These are phyloP conservation scores for Kazachstania bromeliacearum DNA, from an alignment of 805 yeast species.

Conservation along the genomic window DNA sequence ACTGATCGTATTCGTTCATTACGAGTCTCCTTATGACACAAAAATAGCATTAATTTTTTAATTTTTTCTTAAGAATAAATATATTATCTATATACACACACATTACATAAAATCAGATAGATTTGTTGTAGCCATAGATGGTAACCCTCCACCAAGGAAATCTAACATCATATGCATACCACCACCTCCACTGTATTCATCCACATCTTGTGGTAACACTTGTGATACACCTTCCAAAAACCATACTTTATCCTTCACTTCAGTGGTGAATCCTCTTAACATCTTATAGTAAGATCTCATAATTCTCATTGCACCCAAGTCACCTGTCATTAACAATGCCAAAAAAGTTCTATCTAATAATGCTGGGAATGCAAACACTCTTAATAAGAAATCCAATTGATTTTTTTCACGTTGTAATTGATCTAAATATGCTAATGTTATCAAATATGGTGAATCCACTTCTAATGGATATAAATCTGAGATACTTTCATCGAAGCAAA, in stretches of 20 bases:
- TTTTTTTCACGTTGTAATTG: slow-evolving; percentile 73
- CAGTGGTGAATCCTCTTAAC: slow-evolving; percentile 70
- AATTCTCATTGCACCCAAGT: slow-evolving; percentile 78
- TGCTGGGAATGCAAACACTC: slow-evolving; percentile 93
- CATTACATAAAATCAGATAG: slow-evolving; percentile 25
- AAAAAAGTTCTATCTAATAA: slow-evolving; percentile 73
- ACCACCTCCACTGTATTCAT: slow-evolving; percentile 85
- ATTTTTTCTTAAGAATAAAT: too few relatives aligned
- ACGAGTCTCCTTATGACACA: too few relatives aligned
- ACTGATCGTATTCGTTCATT: too few relatives aligned
- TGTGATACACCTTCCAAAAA: slow-evolving; percentile 85
- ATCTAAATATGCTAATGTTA: slow-evolving; percentile 77
- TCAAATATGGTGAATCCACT: slow-evolving; percentile 72
- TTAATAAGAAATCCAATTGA: slow-evolving; percentile 74
- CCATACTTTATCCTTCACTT: slow-evolving; percentile 88
- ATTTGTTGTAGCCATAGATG: slow-evolving; percentile 39
- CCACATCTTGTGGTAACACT: slow-evolving; percentile 87
- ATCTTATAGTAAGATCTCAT: slow-evolving; percentile 82
- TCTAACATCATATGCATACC: slow-evolving; percentile 91
- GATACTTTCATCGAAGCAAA: slow-evolving; percentile 80
- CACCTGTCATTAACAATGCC: slow-evolving; percentile 73
- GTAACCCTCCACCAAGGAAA: slow-evolving; percentile 63
- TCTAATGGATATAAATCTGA: slow-evolving; percentile 82
- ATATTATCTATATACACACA: too few relatives aligned
- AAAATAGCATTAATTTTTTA: too few relatives aligned